phyloP scores from a whole-genome alignment of 176 grass and related monocot species.

The Alopecurus myosuroides region DNA sequence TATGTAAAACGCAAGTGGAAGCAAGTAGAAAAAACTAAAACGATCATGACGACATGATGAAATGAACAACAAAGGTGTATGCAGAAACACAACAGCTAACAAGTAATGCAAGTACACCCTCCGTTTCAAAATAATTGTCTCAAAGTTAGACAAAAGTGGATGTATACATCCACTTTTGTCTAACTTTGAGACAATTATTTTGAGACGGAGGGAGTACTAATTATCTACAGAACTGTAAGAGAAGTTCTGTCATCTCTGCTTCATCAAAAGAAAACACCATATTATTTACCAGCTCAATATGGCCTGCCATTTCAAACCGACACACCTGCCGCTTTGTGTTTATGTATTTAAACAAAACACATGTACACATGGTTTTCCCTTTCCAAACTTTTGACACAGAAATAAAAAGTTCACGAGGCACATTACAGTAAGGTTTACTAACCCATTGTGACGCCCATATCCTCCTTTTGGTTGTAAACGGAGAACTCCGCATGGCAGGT shows the following conservation, averaged over 20 bases:
- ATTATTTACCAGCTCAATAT: background rate
- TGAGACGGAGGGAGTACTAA: too few species aligned
- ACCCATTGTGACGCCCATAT: conserved; percentile 83
- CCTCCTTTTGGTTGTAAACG: conserved; percentile 87
- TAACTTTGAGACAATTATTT: too few species aligned
- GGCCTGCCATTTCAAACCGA: background rate
- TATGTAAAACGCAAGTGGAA: background rate
- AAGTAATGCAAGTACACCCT: background rate
- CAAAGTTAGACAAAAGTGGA: too few species aligned
- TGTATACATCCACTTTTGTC: too few species aligned
- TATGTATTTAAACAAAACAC: background rate
- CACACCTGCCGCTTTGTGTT: background rate
- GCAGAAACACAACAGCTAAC: background rate
- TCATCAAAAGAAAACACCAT: background rate
- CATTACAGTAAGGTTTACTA: conserved; percentile 13
- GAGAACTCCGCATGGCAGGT: conserved; percentile 90
- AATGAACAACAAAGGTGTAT: too few species aligned
- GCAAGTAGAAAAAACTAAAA: background rate
- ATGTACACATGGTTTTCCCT: background rate
- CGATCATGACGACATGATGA: background rate
- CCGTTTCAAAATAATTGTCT: too few species aligned
- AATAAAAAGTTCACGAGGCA: background rate
- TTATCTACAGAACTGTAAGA: background rate
- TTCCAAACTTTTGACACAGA: background rate
- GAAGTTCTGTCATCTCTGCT: background rate